phyloP scores from a whole-genome alignment of 768 basidiomycete species.

The Hygrocybe coccinea region DNA sequence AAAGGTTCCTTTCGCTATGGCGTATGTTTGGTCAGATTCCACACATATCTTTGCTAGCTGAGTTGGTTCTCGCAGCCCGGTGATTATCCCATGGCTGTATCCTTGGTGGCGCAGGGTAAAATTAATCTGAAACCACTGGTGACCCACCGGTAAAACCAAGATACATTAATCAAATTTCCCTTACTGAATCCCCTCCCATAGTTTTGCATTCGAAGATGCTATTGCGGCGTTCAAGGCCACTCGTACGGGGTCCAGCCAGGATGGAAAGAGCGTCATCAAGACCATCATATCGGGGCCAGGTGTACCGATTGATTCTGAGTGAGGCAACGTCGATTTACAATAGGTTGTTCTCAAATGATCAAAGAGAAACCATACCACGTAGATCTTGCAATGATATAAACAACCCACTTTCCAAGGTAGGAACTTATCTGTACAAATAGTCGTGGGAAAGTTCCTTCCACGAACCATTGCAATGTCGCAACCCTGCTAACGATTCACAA shows the following conservation, averaged over 20 bases:
- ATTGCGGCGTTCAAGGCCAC: conserved; percentile 78
- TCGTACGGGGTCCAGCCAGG: conserved; percentile 69
- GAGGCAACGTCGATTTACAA: background rate
- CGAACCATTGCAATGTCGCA: no score
- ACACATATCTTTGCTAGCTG: background rate
- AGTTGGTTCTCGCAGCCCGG: conserved; percentile 52
- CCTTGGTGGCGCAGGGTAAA: conserved; percentile 74
- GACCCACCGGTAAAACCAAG: conserved; percentile 64
- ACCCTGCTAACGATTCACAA: no score
- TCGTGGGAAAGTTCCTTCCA: no score
- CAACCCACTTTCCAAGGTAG: no score
- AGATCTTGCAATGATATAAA: no score
- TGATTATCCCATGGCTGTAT: conserved; percentile 80
- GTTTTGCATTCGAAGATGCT: conserved; percentile 75
- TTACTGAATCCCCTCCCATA: conserved; percentile 21
- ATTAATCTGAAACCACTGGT: conserved; percentile 85
- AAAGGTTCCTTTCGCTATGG: conserved; percentile 94
- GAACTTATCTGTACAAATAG: no score
- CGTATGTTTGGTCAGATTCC: conserved; percentile 34
- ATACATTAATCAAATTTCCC: background rate
- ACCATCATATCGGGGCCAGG: conserved; percentile 82
- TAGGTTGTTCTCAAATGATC: no score
- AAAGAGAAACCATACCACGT: no score
- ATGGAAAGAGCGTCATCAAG: conserved; percentile 88
- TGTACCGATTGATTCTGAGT: conserved; percentile 38